These are phyloP conservation scores for Misopates orontium DNA, from an alignment of 257 asterid genomes.

Conservation along the genomic window DNA sequence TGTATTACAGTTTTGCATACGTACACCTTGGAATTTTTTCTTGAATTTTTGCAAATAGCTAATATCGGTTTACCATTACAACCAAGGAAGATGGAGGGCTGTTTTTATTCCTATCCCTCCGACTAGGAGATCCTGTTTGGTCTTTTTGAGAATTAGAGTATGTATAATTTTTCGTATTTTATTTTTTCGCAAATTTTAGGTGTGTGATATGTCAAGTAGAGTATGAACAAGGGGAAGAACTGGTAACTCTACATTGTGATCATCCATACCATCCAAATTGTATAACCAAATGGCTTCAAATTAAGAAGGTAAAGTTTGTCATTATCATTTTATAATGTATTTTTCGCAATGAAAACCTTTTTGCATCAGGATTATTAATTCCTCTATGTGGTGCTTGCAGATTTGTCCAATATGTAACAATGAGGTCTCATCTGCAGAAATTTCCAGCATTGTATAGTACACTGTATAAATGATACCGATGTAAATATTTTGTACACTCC, in stretches of 20 bases:
- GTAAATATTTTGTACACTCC: constrained; percentile 18
- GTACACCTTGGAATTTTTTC: too few relatives aligned
- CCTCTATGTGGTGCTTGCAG: constrained; percentile 28
- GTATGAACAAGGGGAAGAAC: constrained; percentile 55
- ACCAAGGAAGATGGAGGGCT: too few relatives aligned
- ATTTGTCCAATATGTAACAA: constrained; percentile 61
- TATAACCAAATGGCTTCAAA: constrained; percentile 56
- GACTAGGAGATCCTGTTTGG: too few relatives aligned
- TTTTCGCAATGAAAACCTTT: too few relatives aligned
- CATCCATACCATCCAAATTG: constrained; percentile 59
- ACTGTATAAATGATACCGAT: constrained; percentile 12
- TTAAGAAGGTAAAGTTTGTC: constrained; percentile 50
- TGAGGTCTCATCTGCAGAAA: constrained; percentile 42
- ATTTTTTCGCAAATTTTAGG: constrained; percentile 24
- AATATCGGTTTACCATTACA: too few relatives aligned
- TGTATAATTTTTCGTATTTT: too few relatives aligned
- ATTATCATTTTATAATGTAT: background rate
- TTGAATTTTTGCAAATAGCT: too few relatives aligned
- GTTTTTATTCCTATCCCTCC: too few relatives aligned
- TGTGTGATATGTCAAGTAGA: constrained; percentile 73
- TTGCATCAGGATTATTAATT: background rate
- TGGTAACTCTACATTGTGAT: constrained; percentile 47
- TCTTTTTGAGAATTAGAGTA: too few relatives aligned
- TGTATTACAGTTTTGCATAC: background rate
- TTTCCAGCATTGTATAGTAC: constrained; percentile 23